Percentiles rank a stretch among this genome's conserved stretches.
phyloP scores from a whole-genome alignment of 805 yeast species.

The Dipodascopsis uninucleata region DNA sequence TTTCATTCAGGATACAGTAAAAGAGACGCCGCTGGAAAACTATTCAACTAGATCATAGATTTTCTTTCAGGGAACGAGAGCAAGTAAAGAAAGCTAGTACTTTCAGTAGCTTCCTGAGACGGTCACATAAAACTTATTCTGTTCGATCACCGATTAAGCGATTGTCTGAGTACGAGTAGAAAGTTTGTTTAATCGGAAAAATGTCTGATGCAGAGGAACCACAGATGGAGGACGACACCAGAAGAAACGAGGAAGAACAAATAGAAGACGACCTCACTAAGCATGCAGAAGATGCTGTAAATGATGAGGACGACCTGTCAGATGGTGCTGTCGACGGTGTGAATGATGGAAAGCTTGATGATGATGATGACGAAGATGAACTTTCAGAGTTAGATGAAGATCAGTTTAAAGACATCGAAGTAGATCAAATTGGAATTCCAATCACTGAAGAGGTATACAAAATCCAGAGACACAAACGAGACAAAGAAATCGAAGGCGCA shows the following conservation, averaged over 20 bases:
- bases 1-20: no score
- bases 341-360: conserved; percentile 5
- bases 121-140: no score
- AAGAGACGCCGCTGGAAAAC: no score
- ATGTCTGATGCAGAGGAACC: conserved; percentile 5
- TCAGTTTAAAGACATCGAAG: conserved; percentile 35
- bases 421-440: conserved; percentile 30
- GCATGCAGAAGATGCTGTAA: neutral
- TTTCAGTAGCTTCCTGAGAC: no score
- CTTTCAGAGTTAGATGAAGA: conserved; percentile 43
- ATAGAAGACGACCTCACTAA: conserved; percentile 6
- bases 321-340: conserved; percentile 18
- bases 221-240: neutral
- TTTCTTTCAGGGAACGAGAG: no score
- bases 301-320: conserved; percentile 12
- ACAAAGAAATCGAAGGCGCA: conserved; percentile 16
- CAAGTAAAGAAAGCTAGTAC: no score
- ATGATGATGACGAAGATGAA: conserved; percentile 35
- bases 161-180: no score
- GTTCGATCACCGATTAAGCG: no score
- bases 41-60: no score
- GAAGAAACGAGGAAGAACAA: neutral
- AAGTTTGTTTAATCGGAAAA: neutral
- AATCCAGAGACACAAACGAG: conserved; percentile 37
- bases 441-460: conserved; percentile 42